Conservation (phyloP, 805 yeast species). For the Candida fluviatilis region DNA sequence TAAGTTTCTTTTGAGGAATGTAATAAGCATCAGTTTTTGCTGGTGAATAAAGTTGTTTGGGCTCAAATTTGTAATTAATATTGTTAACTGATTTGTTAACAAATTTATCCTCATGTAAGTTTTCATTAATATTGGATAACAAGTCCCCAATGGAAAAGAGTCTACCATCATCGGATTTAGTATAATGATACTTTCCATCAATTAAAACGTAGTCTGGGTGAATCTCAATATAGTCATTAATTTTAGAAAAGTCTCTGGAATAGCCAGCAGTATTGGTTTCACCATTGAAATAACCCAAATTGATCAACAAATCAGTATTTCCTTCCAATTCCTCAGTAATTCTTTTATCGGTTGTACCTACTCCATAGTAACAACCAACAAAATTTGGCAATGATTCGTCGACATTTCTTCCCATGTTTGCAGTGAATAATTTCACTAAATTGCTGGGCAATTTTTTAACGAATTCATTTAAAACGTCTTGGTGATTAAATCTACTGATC, state of each 20-base stretch:
- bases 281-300: constrained; percentile 57
- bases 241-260: constrained; percentile 15
- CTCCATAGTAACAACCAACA: constrained; percentile 72
- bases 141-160: constrained; percentile 28
- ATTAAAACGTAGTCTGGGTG: constrained; percentile 41
- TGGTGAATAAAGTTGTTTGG: constrained; percentile 7
- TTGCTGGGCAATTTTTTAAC: constrained; percentile 38
- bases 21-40: constrained; percentile 6
- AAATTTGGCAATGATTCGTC: constrained; percentile 66
- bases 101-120: constrained; percentile 6
- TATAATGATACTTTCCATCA: constrained; percentile 23
- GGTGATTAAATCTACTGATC: constrained; percentile 56
- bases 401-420: constrained; percentile 67
- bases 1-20: constrained; percentile 31
- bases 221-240: constrained; percentile 29
- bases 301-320: constrained; percentile 62
- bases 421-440: constrained; percentile 46
- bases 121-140: constrained; percentile 23
- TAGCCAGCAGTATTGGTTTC: constrained; percentile 30
- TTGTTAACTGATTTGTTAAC: constrained; percentile 14
- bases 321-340: constrained; percentile 27
- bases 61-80: constrained; percentile 12
- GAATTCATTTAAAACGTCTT: constrained; percentile 43
- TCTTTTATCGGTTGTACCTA: constrained; percentile 27
- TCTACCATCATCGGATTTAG: constrained; percentile 20